phyloP scores from a whole-genome alignment of 2,329 filamentous ascomycete species.

The Neofusicoccum kwambonambiense region DNA sequence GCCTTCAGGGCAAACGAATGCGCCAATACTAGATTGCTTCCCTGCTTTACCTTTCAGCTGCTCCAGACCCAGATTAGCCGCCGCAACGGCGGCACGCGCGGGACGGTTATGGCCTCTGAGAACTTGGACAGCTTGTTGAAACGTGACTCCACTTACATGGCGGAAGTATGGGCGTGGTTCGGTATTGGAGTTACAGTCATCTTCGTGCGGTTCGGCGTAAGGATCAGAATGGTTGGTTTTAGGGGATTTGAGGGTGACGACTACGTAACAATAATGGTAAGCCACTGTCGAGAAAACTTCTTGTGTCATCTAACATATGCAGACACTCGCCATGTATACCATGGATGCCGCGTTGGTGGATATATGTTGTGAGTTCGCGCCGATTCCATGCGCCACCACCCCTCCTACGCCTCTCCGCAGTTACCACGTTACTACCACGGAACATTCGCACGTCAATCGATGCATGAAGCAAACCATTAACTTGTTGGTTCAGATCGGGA shows the following conservation, averaged over 20 bases:
- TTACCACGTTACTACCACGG: too few species aligned
- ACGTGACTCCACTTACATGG: neutral
- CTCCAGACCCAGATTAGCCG: neutral
- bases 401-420: too few species aligned
- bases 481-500: constrained; percentile 23
- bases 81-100: neutral
- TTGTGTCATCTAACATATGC: neutral
- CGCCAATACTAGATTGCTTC: neutral
- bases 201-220: constrained; percentile 34
- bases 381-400: neutral
- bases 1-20: neutral
- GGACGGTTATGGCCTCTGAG: neutral
- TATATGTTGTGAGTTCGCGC: constrained; percentile 30
- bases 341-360: constrained; percentile 39
- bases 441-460: too few species aligned
- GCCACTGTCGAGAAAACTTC: neutral
- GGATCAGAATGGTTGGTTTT: constrained; percentile 39
- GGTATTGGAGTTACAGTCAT: constrained; percentile 35
- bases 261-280: constrained; percentile 35
- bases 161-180: constrained; percentile 23
- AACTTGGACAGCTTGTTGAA: neutral
- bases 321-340: constrained; percentile 31
- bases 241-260: constrained; percentile 43
- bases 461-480: neutral
- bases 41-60: neutral